Evolutionary conservation across 2,329 filamentous ascomycete species (phyloP).

Genomic region (Arthrobotrys sphaeroides): DNA sequence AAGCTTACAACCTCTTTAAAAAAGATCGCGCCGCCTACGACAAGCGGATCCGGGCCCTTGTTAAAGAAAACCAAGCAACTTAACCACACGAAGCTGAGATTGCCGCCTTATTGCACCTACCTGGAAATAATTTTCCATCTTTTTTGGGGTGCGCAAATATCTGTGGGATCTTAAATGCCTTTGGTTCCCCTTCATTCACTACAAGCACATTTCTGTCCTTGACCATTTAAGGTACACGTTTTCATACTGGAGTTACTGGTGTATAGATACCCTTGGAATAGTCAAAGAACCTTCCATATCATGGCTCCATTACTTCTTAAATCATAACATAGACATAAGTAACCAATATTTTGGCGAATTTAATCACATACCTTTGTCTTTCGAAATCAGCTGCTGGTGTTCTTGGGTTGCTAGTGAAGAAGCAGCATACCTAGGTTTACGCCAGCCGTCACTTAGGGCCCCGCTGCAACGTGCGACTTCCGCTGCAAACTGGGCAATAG

Average conservation of each 20-base stretch:
- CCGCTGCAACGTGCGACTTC: too few species aligned
- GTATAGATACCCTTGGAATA: slow-evolving; percentile 34
- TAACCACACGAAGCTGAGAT: too few species aligned
- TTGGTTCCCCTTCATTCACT: neutral
- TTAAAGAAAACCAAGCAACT: slow-evolving; percentile 65
- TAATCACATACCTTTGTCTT: too few species aligned
- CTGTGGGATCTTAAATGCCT: neutral
- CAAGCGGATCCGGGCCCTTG: slow-evolving; percentile 83
- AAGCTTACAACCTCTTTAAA: slow-evolving; percentile 97
- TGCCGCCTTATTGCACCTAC: too few species aligned
- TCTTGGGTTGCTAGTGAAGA: too few species aligned
- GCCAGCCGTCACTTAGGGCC: too few species aligned
- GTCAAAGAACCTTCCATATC: neutral
- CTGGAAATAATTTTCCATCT: neutral
- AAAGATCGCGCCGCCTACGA: slow-evolving; percentile 88
- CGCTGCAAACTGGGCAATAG: too few species aligned
- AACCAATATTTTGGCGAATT: too few species aligned
- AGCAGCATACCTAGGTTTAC: too few species aligned
- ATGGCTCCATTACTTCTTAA: too few species aligned
- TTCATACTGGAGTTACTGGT: slow-evolving; percentile 31
- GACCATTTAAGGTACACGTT: neutral
- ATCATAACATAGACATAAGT: too few species aligned
- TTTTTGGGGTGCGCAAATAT: neutral
- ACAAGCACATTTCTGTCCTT: neutral
- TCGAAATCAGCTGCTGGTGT: too few species aligned